Conservation (phyloP, 2,329 filamentous ascomycete species). For the Aureobasidium namibiae region DNA sequence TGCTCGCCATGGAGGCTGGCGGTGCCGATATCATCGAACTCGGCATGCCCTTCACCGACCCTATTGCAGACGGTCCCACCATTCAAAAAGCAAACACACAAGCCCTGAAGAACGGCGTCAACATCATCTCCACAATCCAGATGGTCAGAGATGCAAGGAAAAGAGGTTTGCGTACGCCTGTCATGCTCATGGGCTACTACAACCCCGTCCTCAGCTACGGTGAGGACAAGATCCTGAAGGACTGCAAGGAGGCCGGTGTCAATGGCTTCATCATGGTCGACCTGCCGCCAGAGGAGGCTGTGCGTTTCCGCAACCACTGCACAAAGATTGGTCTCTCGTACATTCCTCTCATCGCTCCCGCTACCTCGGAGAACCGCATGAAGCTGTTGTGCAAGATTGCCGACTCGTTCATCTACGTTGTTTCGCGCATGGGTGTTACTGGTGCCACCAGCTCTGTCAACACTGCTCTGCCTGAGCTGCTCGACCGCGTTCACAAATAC, state of each 20-base stretch:
- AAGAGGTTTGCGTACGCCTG: slow-evolving; percentile 68
- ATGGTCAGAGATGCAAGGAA: slow-evolving; percentile 76
- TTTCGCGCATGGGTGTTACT: slow-evolving; percentile 94
- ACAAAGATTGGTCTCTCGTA: slow-evolving; percentile 77
- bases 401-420: slow-evolving; percentile 98
- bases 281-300: slow-evolving; percentile 87
- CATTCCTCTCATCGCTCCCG: slow-evolving; percentile 90
- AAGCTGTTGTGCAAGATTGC: slow-evolving; percentile 92
- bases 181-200: slow-evolving; percentile 98
- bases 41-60: slow-evolving; percentile 93
- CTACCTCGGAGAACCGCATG: slow-evolving; percentile 89
- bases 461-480: slow-evolving; percentile 68
- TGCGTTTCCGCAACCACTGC: slow-evolving; percentile 83
- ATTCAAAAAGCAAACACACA: slow-evolving; percentile 92
- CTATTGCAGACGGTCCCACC: slow-evolving; percentile 93
- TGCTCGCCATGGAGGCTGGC: slow-evolving; percentile 85
- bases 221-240: slow-evolving; percentile 77
- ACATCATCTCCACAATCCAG: slow-evolving; percentile 66
- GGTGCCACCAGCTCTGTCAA: slow-evolving; percentile 80
- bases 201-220: slow-evolving; percentile 93
- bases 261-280: slow-evolving; percentile 98
- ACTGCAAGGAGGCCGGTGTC: slow-evolving; percentile 75
- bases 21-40: slow-evolving; percentile 94
- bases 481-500: slow-evolving; percentile 82
- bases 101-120: slow-evolving; percentile 83